Evolutionary conservation across 2,329 filamentous ascomycete genomes (phyloP).

Genomic region (Botrytis fabae): DNA sequence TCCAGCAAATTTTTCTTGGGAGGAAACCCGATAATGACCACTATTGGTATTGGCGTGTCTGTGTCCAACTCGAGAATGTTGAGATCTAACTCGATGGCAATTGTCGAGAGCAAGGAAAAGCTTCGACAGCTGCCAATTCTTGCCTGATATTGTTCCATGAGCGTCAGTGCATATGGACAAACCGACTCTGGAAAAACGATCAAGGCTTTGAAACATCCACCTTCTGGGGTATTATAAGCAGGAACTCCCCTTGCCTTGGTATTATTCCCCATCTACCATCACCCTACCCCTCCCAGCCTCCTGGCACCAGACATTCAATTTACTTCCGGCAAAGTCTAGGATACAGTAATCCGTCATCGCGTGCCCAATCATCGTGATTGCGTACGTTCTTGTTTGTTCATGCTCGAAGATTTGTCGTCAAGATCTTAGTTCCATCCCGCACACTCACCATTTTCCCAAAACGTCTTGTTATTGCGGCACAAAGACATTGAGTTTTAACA

Average conservation of each 20-base stretch:
- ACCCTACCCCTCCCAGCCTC: not conserved
- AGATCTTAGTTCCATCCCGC: not conserved
- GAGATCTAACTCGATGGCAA: not conserved
- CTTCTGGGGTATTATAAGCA: not conserved
- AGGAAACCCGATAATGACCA: not conserved
- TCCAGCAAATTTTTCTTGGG: not conserved
- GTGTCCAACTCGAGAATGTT: not conserved
- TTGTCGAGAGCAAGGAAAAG: not conserved
- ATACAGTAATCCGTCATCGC: not conserved
- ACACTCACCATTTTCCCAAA: not conserved
- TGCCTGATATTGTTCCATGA: not conserved
- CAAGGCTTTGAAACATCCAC: not conserved
- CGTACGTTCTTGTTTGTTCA: not conserved
- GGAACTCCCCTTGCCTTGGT: not conserved
- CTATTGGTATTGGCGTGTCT: not conserved
- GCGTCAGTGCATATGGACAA: not conserved
- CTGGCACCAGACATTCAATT: not conserved
- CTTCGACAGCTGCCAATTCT: not conserved
- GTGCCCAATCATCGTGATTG: not conserved
- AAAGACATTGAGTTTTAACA: not conserved
- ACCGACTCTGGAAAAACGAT: not conserved
- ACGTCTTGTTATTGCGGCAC: not conserved
- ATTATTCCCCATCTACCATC: not conserved
- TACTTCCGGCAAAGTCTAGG: not conserved
- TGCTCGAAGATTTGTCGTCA: not conserved